Base-by-base conservation (phyloP, 1,139 yeast genomes). In the Pneumocystis jirovecii region DNA sequence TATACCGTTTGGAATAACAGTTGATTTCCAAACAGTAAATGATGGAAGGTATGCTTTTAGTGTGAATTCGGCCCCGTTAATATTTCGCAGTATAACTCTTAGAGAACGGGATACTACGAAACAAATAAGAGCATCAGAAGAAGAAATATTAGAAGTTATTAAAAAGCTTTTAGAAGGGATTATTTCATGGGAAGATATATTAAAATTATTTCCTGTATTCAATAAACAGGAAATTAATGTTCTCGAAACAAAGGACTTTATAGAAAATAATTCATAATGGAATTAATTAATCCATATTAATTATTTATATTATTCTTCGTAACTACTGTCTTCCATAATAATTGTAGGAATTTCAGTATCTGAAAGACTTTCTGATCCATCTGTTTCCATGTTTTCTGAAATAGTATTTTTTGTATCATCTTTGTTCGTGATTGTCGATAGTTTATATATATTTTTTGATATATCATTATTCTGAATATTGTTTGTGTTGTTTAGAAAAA, bases 41-140 rank as follows among this genome's bases (percentile, higher is more conserved):
- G 97, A 95, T 74, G 84, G 85, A 25, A 57, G 65, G 63, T 61
- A 37, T 35, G 12, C 56, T 31, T 21, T 37, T 21, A 40, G 17
- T 3, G 21, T 15, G 8, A 21, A 50, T 37, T 25, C 25, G 10
- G 2, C 7, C 25, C 25, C 6, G 6, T 61, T 57, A 40, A 61
- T 44, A 6, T 17, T 61, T 21, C 17, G 12, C 65, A 86, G 97
- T 19, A 87, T 95, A 70, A 95, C 99, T 63, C 82, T 95, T 74
- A 89, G 99, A 82, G 98, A 95, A 78, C 89, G 99, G 81, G 99
- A 95, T 76, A 82, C 96, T 65, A 95, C 98, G 63, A 86, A 85
- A 75, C 99, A 95, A 81, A 97, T 91, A 64, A 89, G 99, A 82
- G 99, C 98, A 69, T 79, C 89, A 25, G 82, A 85, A 68, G 85